Base-by-base conservation (phyloP, 73 alveolate species). In the Breviolum minutum region DNA sequence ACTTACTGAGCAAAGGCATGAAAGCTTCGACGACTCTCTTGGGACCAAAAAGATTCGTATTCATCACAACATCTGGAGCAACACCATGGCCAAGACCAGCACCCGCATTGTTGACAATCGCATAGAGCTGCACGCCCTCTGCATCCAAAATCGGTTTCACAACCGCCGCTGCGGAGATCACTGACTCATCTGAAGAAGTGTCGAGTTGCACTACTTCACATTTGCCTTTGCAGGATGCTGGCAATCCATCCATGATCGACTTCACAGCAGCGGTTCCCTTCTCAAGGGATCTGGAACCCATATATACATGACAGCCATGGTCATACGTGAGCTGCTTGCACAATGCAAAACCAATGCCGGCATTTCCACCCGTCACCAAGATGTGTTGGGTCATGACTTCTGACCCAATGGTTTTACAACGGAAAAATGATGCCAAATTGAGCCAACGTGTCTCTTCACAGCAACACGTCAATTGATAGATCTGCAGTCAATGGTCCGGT, bases 71-170 rank as follows among this genome's bases (percentile, higher is more conserved):
- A 12, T 88, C 86, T 20, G 83, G 82, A 26, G 86, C 19, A 19
- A 66, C 95, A 27, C 98, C 98, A 63, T 93, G 98, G 63, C 22
- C 81, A 48, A 93, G 89, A 26, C 98, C 98, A 12, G 98, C 63
- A 13, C 98, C 98, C 9, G 98, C 98, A 26, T 93, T 93, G 98
- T 93, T 93, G 12, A 93, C 98, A 13, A 88, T 69, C 29, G 85
- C 95, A 88, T 68, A 88, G 48, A 88, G 85, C 95, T 88, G 86
- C 83, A 69, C 80, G 83, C 95, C 83, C 82, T n/a, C 63, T 9
- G 82, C 82, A 20, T 87, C 79, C 83, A 87, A n/a, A 60, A 19
- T 12, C 8, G 13, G 16, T 61, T 93, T 93, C 60, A 93, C 92
- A 11, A 83, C 81, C 7, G 68, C 92, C 7, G 32, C 98, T 26